Evolutionary conservation across 2,329 filamentous ascomycete species (phyloP), one percentile per base, ranked within the genome.

Genomic region (Tolypocladium pustulatum): DNA sequence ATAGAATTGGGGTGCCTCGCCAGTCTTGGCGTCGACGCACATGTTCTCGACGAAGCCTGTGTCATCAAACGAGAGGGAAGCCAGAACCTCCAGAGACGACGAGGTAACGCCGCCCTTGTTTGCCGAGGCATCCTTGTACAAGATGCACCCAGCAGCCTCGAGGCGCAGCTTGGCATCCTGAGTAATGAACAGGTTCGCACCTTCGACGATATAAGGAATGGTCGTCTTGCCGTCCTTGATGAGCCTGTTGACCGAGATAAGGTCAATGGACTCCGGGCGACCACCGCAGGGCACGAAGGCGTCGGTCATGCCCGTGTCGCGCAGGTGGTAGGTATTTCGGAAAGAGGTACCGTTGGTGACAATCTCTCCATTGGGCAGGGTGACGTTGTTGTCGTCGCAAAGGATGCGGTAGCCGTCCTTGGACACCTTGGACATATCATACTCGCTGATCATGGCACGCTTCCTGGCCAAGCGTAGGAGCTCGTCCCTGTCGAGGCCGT

Each of bases 71-170:
- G 91, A 94, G 59, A 99, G 81, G 17, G 91, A 94, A 9, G 94
- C 94, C 30, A 99, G 84, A 7, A 99, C 94, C 70, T 99, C 94
- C 37, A 97, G 86, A 0, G 94, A 97, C 0, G 94, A 97, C 0
- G 91, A 97, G 0, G 94, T 99, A 53, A 99, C 94, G 72, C 94
- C 94, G 64, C 94, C 94, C 81, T 99, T 99, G 83, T 99, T 99
- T 59, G 93, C 92, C 41, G 91, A 96, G 6, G 94, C 94, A 73
- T 99, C 94, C 78, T 99, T 99, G 86, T 91, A 97, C 46, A 99
- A 76, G 67, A 97, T 85, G 70, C 91, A 95, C 61, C 94, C 94
- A n/a, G 93, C 92, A 66, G 91, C 88, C 77, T 99, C 94, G 17
- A 99, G 85, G 30, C 91, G 89, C 58, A 97, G 82, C 79, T 97